A percentile compares a stretch with the other conserved stretches of the same genome.
Evolutionary conservation across 768 basidiomycete genomes (phyloP).

Genomic region (Boletus pseudopeckii): DNA sequence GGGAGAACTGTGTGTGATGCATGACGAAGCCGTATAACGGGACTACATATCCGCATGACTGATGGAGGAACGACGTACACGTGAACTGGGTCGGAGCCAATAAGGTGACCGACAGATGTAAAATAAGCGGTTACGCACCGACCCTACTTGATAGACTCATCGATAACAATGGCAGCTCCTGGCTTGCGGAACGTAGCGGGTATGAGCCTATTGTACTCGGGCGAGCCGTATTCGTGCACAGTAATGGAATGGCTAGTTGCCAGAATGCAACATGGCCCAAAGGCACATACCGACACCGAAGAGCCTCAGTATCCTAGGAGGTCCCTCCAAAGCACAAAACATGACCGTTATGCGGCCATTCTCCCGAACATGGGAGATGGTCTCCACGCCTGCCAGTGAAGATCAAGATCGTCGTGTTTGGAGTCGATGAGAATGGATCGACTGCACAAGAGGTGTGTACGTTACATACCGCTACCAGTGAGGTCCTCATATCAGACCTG

Average conservation of each 20-base stretch:
- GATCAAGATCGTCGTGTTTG: neutral
- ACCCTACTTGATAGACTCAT: slow-evolving; percentile 56
- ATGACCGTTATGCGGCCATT: slow-evolving; percentile 63
- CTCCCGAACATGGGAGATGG: slow-evolving; percentile 59
- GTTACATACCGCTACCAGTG: slow-evolving; percentile 64
- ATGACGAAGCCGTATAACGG: slow-evolving; percentile 58
- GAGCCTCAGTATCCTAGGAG: slow-evolving; percentile 55
- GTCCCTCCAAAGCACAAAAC: slow-evolving; percentile 60
- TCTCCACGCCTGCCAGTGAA: slow-evolving; percentile 48
- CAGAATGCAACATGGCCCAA: neutral
- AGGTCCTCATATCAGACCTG: slow-evolving; percentile 74
- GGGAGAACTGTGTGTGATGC: slow-evolving; percentile 51
- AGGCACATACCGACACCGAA: slow-evolving; percentile 50
- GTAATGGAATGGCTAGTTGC: slow-evolving; percentile 14
- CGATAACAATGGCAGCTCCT: slow-evolving; percentile 57
- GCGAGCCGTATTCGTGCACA: slow-evolving; percentile 60
- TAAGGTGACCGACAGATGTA: neutral
- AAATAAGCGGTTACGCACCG: slow-evolving; percentile 30
- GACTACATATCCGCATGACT: slow-evolving; percentile 69
- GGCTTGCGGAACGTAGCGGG: slow-evolving; percentile 45
- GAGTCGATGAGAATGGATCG: neutral
- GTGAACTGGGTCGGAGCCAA: too few species aligned
- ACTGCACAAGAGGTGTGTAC: neutral
- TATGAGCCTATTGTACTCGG: slow-evolving; percentile 55
- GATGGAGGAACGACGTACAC: neutral